Conservation (phyloP, 176 grass and related monocot genomes). For the Chrysopogon serrulatus region DNA sequence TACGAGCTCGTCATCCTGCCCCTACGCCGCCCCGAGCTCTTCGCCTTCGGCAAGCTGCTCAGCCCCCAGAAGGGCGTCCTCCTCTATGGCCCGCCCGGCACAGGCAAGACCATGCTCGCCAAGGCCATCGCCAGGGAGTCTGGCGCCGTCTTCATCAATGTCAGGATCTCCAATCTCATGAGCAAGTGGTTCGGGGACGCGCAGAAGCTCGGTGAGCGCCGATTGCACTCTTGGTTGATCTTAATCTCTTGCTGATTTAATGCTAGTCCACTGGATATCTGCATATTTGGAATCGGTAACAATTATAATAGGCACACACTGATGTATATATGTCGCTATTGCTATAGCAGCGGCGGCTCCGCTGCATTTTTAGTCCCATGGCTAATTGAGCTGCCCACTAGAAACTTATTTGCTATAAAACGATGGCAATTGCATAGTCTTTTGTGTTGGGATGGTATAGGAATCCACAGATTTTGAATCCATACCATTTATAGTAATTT, state of each 20-base stretch:
- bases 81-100: slow-evolving; percentile 73
- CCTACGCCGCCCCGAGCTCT: slow-evolving; percentile 73
- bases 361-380: too few species aligned
- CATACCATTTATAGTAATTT: too few species aligned
- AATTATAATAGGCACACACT: background rate
- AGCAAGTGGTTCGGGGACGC: slow-evolving; percentile 99
- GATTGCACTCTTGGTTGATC: background rate
- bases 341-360: background rate
- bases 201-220: slow-evolving; percentile 78
- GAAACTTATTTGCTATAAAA: too few species aligned
- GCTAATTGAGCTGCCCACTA: background rate
- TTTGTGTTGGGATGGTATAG: too few species aligned
- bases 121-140: slow-evolving; percentile 96
- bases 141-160: slow-evolving; percentile 92
- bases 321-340: background rate
- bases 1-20: slow-evolving; percentile 90
- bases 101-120: slow-evolving; percentile 96
- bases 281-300: background rate
- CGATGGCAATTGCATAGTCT: too few species aligned
- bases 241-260: background rate
- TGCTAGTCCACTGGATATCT: background rate
- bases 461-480: background rate
- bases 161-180: slow-evolving; percentile 96
- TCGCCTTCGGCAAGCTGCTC: slow-evolving; percentile 73
- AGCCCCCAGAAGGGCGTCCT: slow-evolving; percentile 95